phyloP scores from a whole-genome alignment of 1,284 basidiomycete genomes.

The Erythrobasidium hasegawianum region DNA sequence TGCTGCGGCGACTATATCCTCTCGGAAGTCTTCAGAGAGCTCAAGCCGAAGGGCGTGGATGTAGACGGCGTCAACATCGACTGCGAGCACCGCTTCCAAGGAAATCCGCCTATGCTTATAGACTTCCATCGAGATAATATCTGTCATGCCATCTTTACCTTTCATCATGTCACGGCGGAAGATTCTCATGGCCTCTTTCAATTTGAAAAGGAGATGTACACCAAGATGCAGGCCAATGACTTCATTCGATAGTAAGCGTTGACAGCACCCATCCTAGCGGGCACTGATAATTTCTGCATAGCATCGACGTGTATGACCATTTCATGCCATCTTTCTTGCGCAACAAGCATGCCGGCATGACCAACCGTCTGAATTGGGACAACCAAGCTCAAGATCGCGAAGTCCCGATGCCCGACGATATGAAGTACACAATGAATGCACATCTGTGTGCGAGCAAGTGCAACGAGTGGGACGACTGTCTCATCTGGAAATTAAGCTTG shows the following conservation, averaged over 20 bases:
- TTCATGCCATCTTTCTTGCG: constrained; percentile 1
- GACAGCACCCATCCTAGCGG: no score
- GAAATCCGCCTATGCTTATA: not conserved
- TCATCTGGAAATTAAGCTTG: not conserved
- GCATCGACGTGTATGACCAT: not conserved
- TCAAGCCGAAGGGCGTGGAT: constrained; percentile 33
- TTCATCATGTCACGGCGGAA: constrained; percentile 39
- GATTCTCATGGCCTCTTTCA: constrained; percentile 37
- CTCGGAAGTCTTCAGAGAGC: constrained; percentile 27
- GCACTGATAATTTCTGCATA: no score
- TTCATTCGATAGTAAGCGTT: constrained; percentile 4
- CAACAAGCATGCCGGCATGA: not conserved
- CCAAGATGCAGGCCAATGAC: constrained; percentile 7
- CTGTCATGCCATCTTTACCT: constrained; percentile 38
- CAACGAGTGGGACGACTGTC: constrained; percentile 1
- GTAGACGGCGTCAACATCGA: not conserved
- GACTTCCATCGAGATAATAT: constrained; percentile 20
- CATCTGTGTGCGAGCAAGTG: not conserved
- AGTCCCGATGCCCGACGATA: not conserved
- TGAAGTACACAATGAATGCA: not conserved
- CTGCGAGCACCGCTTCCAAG: not conserved
- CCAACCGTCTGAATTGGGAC: not conserved
- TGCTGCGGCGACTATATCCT: constrained; percentile 41
- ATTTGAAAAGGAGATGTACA: constrained; percentile 35
- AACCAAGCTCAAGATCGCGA: not conserved